phyloP scores from a whole-genome alignment of 768 basidiomycete species.

The Rhizopogon salebrosus region DNA sequence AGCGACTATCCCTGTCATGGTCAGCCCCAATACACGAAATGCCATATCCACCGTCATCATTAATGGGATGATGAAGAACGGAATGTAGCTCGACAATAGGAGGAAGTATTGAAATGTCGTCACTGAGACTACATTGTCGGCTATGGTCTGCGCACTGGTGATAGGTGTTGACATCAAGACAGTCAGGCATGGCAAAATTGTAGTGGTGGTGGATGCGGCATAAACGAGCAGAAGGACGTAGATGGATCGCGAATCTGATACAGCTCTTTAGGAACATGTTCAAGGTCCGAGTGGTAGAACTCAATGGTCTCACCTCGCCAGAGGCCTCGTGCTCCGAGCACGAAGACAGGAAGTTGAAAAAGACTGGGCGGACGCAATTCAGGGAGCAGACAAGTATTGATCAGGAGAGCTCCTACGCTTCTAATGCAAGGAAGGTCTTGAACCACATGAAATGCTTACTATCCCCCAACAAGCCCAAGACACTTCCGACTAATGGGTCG shows the following conservation, averaged over 20 bases:
- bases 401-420: conserved; percentile 39
- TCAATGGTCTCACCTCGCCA: conserved; percentile 40
- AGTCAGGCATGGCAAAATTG: conserved; percentile 66
- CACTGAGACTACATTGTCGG: conserved; percentile 32
- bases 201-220: conserved; percentile 73
- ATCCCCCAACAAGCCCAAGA: conserved; percentile 36
- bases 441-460: conserved; percentile 49
- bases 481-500: conserved; percentile 62
- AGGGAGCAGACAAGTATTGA: not conserved
- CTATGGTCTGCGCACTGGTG: conserved; percentile 28
- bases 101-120: conserved; percentile 47
- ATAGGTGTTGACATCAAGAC: conserved; percentile 51
- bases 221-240: conserved; percentile 68
- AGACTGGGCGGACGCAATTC: conserved; percentile 29
- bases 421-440: conserved; percentile 56
- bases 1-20: conserved; percentile 19
- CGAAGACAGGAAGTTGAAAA: conserved; percentile 75
- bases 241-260: conserved; percentile 42
- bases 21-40: conserved; percentile 30
- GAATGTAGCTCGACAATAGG: conserved; percentile 66
- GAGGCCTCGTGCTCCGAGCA: conserved; percentile 59
- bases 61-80: conserved; percentile 70
- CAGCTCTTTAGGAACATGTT: conserved; percentile 1
- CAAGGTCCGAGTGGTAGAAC: not conserved
- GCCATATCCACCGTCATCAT: conserved; percentile 74